Percentiles rank a stretch among this genome's conserved stretches.
These are phyloP conservation scores for Bonia amplexicaulis DNA, from an alignment of 176 grass and related monocot genomes.

Conservation along the genomic window DNA sequence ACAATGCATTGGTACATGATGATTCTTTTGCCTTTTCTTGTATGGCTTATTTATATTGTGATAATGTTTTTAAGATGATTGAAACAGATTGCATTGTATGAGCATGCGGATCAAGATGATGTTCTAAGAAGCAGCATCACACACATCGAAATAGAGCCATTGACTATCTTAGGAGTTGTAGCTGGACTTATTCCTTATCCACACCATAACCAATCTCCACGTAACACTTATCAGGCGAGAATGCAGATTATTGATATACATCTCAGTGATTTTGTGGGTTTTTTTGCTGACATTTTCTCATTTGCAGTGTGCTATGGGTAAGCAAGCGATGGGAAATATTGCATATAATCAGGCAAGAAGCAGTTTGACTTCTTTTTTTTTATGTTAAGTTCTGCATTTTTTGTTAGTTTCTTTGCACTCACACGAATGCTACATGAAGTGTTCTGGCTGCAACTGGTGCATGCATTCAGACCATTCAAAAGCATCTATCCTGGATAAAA, in stretches of 20 bases:
- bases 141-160: slow-evolving; percentile 93
- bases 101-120: slow-evolving; percentile 72
- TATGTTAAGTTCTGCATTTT: background rate
- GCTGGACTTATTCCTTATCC: slow-evolving; percentile 94
- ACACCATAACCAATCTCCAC: slow-evolving; percentile 98
- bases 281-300: slow-evolving; percentile 10
- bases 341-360: slow-evolving; percentile 84
- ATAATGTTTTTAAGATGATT: slow-evolving; percentile 21
- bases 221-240: slow-evolving; percentile 91
- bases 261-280: background rate
- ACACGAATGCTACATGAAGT: background rate
- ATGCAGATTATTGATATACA: slow-evolving; percentile 1
- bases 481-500: background rate
- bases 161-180: slow-evolving; percentile 83
- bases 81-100: slow-evolving; percentile 87
- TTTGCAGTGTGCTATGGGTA: slow-evolving; percentile 96
- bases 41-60: slow-evolving; percentile 18
- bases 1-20: slow-evolving; percentile 78
- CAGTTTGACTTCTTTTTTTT: slow-evolving; percentile 13
- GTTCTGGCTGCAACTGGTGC: background rate
- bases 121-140: slow-evolving; percentile 69
- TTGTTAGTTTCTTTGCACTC: background rate
- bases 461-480: slow-evolving; percentile 13
- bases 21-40: slow-evolving; percentile 8
- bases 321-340: slow-evolving; percentile 99